Evolutionary conservation across 768 basidiomycete genomes (phyloP).

Genomic region (Pleurotus salmoneostramineus): DNA sequence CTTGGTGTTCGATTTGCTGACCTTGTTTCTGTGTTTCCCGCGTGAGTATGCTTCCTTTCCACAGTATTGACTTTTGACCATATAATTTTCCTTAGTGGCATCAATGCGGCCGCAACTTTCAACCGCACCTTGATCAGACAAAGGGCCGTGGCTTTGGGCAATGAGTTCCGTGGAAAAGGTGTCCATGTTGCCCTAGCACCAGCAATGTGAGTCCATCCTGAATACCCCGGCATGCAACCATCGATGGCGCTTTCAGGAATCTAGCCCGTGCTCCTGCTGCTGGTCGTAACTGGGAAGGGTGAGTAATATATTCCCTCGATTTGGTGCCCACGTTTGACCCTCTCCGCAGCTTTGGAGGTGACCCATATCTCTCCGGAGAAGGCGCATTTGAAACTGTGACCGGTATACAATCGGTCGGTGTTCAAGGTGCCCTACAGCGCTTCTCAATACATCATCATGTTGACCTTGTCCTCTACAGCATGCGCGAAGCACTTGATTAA

Average conservation of each 20-base stretch:
- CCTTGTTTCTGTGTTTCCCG: constrained; percentile 43
- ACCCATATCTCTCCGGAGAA: constrained; percentile 51
- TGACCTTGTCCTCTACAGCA: constrained; percentile 16
- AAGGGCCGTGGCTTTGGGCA: constrained; percentile 53
- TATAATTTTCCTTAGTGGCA: constrained; percentile 26
- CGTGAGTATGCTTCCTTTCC: constrained; percentile 24
- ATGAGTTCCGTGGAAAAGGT: constrained; percentile 60
- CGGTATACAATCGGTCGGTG: constrained; percentile 50
- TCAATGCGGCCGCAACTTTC: constrained; percentile 51
- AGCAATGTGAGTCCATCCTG: constrained; percentile 32
- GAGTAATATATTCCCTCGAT: constrained; percentile 8
- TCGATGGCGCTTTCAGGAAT: constrained; percentile 27
- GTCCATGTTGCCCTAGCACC: constrained; percentile 51
- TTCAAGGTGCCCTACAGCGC: constrained; percentile 28
- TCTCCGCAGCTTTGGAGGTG: constrained; percentile 39
- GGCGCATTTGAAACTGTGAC: constrained; percentile 49
- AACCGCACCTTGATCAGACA: constrained; percentile 53
- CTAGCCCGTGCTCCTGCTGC: constrained; percentile 40
- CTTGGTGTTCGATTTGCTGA: constrained; percentile 48
- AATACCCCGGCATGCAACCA: neutral
- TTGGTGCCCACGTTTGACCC: neutral
- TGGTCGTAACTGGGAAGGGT: constrained; percentile 54
- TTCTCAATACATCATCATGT: too few species aligned
- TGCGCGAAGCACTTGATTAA: constrained; percentile 43
- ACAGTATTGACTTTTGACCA: neutral